Percentiles rank a stretch among this genome's conserved stretches.
These are phyloP conservation scores for Rutstroemia sp. DNA, from an alignment of 2,329 filamentous ascomycete species.

Conservation along the genomic window DNA sequence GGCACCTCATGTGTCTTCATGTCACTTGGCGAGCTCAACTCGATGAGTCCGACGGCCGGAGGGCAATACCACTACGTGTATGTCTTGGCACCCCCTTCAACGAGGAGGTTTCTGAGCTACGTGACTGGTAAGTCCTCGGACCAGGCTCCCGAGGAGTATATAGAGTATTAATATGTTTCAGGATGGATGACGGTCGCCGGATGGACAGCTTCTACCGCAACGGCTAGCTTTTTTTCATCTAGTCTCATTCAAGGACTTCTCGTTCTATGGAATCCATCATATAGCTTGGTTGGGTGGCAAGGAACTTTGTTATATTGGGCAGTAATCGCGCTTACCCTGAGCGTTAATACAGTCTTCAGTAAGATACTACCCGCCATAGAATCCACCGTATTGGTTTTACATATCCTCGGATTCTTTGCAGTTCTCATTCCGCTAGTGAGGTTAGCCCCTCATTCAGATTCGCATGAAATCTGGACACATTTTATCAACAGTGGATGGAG, in stretches of 20 bases:
- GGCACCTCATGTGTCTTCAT: constrained; percentile 39
- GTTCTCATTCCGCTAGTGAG: neutral
- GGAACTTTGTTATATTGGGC: constrained; percentile 36
- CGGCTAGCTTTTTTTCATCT: constrained; percentile 44
- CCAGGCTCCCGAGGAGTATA: neutral
- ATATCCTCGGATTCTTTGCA: neutral
- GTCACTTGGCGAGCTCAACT: constrained; percentile 36
- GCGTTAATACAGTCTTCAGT: neutral
- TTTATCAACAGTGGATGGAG: neutral
- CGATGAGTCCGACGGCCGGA: constrained; percentile 36
- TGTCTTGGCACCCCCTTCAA: constrained; percentile 40
- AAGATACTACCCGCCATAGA: neutral
- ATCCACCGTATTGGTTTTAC: neutral
- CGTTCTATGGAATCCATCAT: constrained; percentile 27
- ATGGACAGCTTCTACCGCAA: constrained; percentile 69
- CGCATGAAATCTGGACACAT: neutral
- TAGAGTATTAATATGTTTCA: neutral
- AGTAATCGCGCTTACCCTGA: constrained; percentile 17
- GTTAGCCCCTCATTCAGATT: constrained; percentile 11
- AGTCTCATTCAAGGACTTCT: constrained; percentile 41
- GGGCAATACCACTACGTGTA: constrained; percentile 55
- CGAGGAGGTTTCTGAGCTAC: constrained; percentile 48
- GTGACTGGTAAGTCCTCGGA: constrained; percentile 31
- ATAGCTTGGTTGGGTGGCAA: constrained; percentile 32
- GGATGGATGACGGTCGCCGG: constrained; percentile 54